phyloP scores from a whole-genome alignment of 2,329 filamentous ascomycete species.

The Calonectria fujianensis region DNA sequence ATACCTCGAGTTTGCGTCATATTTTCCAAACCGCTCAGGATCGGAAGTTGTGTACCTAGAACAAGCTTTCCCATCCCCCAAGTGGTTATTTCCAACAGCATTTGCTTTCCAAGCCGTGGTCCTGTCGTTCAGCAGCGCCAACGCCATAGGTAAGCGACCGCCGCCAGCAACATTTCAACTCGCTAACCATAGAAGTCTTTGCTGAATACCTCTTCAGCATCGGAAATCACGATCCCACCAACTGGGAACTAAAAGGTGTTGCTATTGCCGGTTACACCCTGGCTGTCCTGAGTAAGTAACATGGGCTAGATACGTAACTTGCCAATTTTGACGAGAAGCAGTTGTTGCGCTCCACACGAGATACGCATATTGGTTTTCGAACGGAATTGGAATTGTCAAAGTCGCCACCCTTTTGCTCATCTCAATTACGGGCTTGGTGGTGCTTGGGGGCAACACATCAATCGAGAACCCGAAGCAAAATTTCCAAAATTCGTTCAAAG shows the following conservation, averaged over 20 bases:
- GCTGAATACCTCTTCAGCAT: constrained; percentile 78
- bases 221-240: constrained; percentile 67
- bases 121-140: constrained; percentile 79
- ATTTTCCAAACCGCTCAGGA: constrained; percentile 80
- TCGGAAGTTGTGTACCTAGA: constrained; percentile 81
- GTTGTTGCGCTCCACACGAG: constrained; percentile 71
- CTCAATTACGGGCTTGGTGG: constrained; percentile 75
- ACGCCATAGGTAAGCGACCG: constrained; percentile 70
- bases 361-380: constrained; percentile 73
- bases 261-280: constrained; percentile 78
- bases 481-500: constrained; percentile 60
- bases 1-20: constrained; percentile 78
- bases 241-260: constrained; percentile 81
- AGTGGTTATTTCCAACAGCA: constrained; percentile 77
- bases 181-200: constrained; percentile 65
- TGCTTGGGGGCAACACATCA: constrained; percentile 65
- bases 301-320: not conserved
- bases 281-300: constrained; percentile 70
- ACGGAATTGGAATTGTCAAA: constrained; percentile 75
- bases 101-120: constrained; percentile 79
- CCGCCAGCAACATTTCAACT: constrained; percentile 43
- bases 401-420: constrained; percentile 77
- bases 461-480: constrained; percentile 58
- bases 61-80: constrained; percentile 78
- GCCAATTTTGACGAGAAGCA: constrained; percentile 32